phyloP scores from a whole-genome alignment of 768 basidiomycete genomes.

The Suillus paluster region DNA sequence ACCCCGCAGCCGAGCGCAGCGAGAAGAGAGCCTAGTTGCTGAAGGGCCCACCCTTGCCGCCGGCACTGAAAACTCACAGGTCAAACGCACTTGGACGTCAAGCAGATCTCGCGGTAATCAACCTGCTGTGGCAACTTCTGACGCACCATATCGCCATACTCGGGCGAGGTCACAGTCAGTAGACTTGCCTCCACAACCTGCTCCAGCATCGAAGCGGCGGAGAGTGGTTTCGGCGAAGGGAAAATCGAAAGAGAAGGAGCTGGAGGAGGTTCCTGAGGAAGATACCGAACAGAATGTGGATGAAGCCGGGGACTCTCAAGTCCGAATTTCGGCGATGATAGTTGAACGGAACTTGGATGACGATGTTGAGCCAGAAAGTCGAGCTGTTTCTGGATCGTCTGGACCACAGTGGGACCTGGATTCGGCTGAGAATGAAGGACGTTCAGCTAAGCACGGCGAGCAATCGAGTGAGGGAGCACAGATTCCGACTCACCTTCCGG shows the following conservation, averaged over 20 bases:
- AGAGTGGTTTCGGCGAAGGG: slow-evolving; percentile 11
- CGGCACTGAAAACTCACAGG: background rate
- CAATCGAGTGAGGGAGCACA: background rate
- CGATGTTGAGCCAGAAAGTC: background rate
- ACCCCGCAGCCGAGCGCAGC: slow-evolving; percentile 3
- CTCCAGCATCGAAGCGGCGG: background rate
- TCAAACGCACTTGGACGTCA: background rate
- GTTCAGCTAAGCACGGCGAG: background rate
- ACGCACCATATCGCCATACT: slow-evolving; percentile 22
- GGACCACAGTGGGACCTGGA: background rate
- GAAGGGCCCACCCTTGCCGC: background rate
- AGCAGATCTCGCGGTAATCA: background rate
- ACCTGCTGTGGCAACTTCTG: background rate
- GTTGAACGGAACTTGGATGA: background rate
- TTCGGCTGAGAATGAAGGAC: background rate
- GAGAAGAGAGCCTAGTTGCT: background rate
- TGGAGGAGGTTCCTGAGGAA: slow-evolving; percentile 16
- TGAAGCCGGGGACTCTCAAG: background rate
- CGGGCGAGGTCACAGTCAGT: slow-evolving; percentile 28
- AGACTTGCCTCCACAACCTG: slow-evolving; percentile 14
- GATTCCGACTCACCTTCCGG: background rate
- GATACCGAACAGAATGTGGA: background rate
- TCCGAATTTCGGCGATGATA: background rate
- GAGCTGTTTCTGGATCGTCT: background rate
- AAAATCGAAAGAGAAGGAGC: slow-evolving; percentile 8